Percentiles rank a stretch among this genome's conserved stretches.
Evolutionary conservation across 257 asterid species (phyloP).

Genomic region (Plantago major): DNA sequence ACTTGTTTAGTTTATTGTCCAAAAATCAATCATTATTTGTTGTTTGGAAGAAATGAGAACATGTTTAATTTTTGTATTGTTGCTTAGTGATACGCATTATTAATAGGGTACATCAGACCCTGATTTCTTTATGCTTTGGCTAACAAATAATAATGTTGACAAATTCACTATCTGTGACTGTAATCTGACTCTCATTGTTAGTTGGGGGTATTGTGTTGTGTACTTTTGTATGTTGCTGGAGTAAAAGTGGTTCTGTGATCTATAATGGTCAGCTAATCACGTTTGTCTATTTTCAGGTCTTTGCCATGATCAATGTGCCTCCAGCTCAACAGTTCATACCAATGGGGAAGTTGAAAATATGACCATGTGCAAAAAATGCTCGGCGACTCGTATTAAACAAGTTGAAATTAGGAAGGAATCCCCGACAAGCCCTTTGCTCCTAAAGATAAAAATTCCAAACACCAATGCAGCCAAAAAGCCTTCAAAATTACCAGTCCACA

Average conservation of each 20-base stretch:
- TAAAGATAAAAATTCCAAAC: constrained; percentile 36
- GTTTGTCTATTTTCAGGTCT: constrained; percentile 39
- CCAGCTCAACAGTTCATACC: constrained; percentile 34
- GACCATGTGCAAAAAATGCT: constrained; percentile 62
- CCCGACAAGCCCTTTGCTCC: constrained; percentile 57
- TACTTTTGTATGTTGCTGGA: too few species aligned
- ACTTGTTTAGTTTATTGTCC: too few species aligned
- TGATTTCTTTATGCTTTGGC: too few species aligned
- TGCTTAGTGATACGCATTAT: too few species aligned
- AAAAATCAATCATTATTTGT: too few species aligned
- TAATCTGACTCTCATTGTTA: too few species aligned
- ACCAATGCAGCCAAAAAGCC: constrained; percentile 27
- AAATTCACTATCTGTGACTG: too few species aligned
- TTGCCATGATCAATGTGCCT: constrained; percentile 62
- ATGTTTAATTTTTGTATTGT: too few species aligned
- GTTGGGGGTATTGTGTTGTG: too few species aligned
- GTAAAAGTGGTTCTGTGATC: background rate
- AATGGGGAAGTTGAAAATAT: constrained; percentile 34
- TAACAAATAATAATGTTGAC: too few species aligned
- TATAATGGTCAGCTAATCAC: constrained; percentile 2
- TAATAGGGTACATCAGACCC: too few species aligned
- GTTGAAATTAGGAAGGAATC: constrained; percentile 34
- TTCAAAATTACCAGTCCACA: constrained; percentile 23
- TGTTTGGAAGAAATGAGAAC: too few species aligned
- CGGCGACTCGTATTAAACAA: constrained; percentile 28